These are phyloP conservation scores for Pichia cabralensis DNA, from an alignment of 805 yeast genomes.

Conservation along the genomic window DNA sequence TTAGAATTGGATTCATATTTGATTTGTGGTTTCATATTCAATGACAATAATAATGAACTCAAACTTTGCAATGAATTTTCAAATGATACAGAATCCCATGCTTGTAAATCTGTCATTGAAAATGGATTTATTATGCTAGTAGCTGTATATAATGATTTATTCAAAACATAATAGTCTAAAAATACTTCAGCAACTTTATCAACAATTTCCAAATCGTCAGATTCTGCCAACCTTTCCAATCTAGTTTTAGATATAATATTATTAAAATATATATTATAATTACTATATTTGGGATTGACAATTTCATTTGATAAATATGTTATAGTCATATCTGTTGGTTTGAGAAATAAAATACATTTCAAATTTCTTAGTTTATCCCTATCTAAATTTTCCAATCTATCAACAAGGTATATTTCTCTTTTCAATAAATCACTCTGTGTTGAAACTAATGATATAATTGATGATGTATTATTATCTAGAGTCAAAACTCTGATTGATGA, in stretches of 20 bases:
- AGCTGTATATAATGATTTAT: constrained; percentile 46
- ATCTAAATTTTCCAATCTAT: constrained; percentile 45
- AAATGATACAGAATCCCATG: constrained; percentile 39
- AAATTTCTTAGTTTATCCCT: constrained; percentile 72
- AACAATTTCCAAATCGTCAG: constrained; percentile 79
- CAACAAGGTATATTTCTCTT: constrained; percentile 78
- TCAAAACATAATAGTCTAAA: constrained; percentile 71
- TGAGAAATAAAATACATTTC: constrained; percentile 68
- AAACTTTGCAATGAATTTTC: constrained; percentile 34
- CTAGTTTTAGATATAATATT: constrained; percentile 67
- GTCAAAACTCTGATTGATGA: constrained; percentile 59
- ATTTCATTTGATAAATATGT: constrained; percentile 56
- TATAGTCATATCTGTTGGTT: constrained; percentile 62
- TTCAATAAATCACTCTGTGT: constrained; percentile 79
- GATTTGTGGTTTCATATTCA: constrained; percentile 70
- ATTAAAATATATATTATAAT: constrained; percentile 70
- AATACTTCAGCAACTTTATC: constrained; percentile 71
- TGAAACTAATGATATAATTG: constrained; percentile 78
- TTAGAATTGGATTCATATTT: constrained; percentile 66
- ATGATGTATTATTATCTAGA: constrained; percentile 70
- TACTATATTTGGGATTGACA: constrained; percentile 65
- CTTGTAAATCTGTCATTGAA: constrained; percentile 21
- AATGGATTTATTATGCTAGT: constrained; percentile 19
- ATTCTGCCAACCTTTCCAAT: constrained; percentile 79
- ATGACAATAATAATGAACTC: constrained; percentile 52